Conservation (phyloP, 345 rosid species). For the Eucalyptus curtisii region DNA sequence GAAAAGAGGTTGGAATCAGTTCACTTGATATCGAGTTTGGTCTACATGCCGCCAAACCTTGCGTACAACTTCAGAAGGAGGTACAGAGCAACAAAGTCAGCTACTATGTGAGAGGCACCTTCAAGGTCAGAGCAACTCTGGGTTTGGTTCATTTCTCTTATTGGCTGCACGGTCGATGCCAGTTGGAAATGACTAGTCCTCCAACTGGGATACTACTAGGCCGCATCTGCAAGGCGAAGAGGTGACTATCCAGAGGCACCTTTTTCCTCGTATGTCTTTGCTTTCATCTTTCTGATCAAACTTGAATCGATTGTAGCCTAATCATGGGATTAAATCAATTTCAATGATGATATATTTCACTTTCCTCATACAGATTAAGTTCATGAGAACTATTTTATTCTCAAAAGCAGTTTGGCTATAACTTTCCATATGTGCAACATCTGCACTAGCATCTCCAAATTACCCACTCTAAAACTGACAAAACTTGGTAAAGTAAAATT, state of each 20-base stretch:
- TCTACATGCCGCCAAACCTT: conserved; percentile 52
- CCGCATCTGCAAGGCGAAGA: conserved; percentile 48
- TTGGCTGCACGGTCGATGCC: conserved; percentile 73
- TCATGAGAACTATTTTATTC: not conserved
- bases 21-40: conserved; percentile 67
- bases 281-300: not conserved
- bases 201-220: conserved; percentile 59
- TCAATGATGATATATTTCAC: not conserved
- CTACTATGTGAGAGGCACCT: conserved; percentile 51
- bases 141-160: conserved; percentile 68
- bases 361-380: not conserved
- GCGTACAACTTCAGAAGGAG: conserved; percentile 56
- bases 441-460: not conserved
- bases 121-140: conserved; percentile 54
- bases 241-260: conserved; percentile 13
- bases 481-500: not conserved
- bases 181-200: conserved; percentile 54
- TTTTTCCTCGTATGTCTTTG: not conserved
- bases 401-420: not conserved
- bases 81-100: conserved; percentile 41
- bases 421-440: not conserved
- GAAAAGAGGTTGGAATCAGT: conserved; percentile 40
- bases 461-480: not conserved
- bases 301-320: not conserved
- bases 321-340: not conserved